A percentile compares a stretch with the other conserved stretches of the same genome.
Evolutionary conservation across 2,329 filamentous ascomycete species (phyloP).

Genomic region (Lasiodiplodia theobromae): DNA sequence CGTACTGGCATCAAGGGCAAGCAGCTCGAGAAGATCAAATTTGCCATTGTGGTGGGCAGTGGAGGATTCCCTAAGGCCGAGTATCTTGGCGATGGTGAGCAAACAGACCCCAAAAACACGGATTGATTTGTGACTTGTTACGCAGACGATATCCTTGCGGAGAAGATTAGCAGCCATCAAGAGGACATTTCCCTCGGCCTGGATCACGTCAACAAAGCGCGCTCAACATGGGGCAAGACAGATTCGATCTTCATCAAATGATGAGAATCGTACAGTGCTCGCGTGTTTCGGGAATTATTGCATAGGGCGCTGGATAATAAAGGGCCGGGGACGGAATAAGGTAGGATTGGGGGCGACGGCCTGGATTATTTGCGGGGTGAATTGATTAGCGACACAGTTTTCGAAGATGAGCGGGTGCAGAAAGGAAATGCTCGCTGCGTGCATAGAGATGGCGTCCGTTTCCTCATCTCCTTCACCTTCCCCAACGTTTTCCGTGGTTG

Average conservation of each 20-base stretch:
- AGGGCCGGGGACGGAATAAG: conserved; percentile 8
- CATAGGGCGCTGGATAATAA: conserved; percentile 26
- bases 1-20: conserved; percentile 96
- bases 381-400: conserved; percentile 26
- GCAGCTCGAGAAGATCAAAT: conserved; percentile 98
- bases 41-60: conserved; percentile 74
- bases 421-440: conserved; percentile 15
- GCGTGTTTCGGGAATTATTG: conserved; percentile 21
- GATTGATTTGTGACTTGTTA: conserved; percentile 29
- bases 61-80: conserved; percentile 75
- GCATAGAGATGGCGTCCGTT: conserved; percentile 26
- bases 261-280: conserved; percentile 12
- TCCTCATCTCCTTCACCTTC: conserved; percentile 6
- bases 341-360: conserved; percentile 5
- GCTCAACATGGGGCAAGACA: conserved; percentile 65
- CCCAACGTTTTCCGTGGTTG: conserved; percentile 1
- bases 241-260: conserved; percentile 58
- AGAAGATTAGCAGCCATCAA: conserved; percentile 44
- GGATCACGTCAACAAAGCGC: conserved; percentile 68
- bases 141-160: conserved; percentile 55
- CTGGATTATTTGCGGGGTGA: conserved; percentile 24
- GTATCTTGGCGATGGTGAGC: conserved; percentile 87
- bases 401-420: conserved; percentile 3
- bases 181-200: conserved; percentile 56
- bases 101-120: too few relatives aligned